A percentile compares a stretch with the other conserved stretches of the same genome.
phyloP scores from a whole-genome alignment of 2,329 filamentous ascomycete species.

The Trichoderma sp. region DNA sequence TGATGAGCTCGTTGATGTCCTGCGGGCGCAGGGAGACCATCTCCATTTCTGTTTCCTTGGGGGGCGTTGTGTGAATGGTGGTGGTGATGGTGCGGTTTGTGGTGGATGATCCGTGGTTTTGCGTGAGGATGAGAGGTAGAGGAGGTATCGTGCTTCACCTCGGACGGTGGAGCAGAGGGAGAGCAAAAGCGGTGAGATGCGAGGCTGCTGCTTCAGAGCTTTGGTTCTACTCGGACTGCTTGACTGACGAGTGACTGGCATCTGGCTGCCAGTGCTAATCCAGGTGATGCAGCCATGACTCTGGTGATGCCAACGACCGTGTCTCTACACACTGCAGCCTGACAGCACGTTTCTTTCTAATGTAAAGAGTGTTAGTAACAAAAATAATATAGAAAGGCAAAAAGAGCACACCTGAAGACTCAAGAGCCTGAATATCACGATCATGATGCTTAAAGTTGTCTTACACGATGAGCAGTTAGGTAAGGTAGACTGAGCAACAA shows the following conservation, averaged over 20 bases:
- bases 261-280: neutral
- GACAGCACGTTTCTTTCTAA: no score
- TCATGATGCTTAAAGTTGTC: neutral
- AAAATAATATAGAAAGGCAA: neutral
- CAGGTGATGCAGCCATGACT: neutral
- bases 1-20: constrained; percentile 6
- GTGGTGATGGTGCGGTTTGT: neutral
- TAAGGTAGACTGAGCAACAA: neutral
- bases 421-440: neutral
- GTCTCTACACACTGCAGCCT: neutral
- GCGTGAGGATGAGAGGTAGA: neutral
- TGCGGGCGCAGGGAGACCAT: neutral
- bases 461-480: neutral
- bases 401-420: neutral
- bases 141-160: neutral
- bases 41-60: constrained; percentile 3
- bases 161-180: neutral
- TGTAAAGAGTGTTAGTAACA: no score
- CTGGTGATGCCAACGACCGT: neutral
- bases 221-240: neutral
- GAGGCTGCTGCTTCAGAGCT: neutral
- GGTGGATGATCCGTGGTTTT: neutral
- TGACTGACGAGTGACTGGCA: neutral
- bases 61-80: neutral
- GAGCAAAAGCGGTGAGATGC: constrained; percentile 9